Evolutionary conservation across 768 basidiomycete species (phyloP).

Genomic region (Mycena chlorophos): DNA sequence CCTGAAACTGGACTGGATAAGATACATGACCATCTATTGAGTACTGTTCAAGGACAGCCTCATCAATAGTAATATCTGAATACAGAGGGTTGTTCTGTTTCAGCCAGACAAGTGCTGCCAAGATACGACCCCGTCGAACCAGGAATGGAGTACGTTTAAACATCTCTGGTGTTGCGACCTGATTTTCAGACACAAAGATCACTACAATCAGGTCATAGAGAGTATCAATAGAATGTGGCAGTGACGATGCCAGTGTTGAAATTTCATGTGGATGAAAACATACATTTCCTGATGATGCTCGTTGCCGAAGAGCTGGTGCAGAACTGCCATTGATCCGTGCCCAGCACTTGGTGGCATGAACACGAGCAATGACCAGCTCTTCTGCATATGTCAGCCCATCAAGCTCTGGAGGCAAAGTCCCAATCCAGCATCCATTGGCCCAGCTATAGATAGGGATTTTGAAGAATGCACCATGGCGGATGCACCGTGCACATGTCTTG

Average conservation of each 20-base stretch:
- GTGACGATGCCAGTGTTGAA: neutral
- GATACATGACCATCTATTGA: constrained; percentile 4
- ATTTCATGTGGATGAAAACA: constrained; percentile 20
- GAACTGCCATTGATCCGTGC: constrained; percentile 4
- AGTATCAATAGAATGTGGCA: constrained; percentile 14
- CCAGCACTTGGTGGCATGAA: constrained; percentile 16
- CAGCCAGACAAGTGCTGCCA: constrained; percentile 14
- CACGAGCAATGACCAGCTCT: constrained; percentile 17
- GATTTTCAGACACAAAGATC: constrained; percentile 11
- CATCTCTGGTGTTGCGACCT: neutral
- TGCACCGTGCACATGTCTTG: constrained; percentile 4
- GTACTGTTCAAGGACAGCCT: constrained; percentile 10
- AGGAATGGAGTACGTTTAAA: constrained; percentile 17
- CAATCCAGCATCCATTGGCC: constrained; percentile 27
- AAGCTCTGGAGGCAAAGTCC: constrained; percentile 12
- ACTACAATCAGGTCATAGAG: constrained; percentile 20
- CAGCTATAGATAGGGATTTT: constrained; percentile 18
- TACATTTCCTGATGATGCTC: constrained; percentile 16
- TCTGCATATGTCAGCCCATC: constrained; percentile 9
- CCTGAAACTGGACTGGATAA: constrained; percentile 15
- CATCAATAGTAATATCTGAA: constrained; percentile 13
- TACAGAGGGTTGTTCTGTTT: constrained; percentile 18
- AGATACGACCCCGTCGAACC: constrained; percentile 7
- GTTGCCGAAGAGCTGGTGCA: neutral
- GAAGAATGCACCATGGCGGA: constrained; percentile 7